These are phyloP conservation scores for Colletotrichum spaethianum DNA, from an alignment of 2,329 filamentous ascomycete species.

Conservation along the genomic window DNA sequence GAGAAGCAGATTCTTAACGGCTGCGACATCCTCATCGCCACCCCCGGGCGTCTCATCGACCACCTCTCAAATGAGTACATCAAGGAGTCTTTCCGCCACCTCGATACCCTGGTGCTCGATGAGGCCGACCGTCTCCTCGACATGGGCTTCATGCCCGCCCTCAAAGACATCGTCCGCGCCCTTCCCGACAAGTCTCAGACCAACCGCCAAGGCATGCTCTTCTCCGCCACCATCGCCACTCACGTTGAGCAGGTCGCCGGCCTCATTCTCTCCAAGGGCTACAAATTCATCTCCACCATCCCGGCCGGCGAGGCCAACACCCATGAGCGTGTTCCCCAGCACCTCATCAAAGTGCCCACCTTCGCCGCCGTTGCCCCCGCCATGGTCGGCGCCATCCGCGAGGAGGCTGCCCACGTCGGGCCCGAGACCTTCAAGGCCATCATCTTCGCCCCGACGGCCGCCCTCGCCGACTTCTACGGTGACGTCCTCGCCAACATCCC, in stretches of 20 bases:
- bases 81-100: constrained; percentile 73
- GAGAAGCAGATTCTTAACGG: constrained; percentile 79
- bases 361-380: constrained; percentile 76
- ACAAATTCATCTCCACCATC: constrained; percentile 88
- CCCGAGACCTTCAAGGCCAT: constrained; percentile 83
- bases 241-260: constrained; percentile 84
- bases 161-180: constrained; percentile 82
- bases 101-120: constrained; percentile 87
- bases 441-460: constrained; percentile 79
- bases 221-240: constrained; percentile 85
- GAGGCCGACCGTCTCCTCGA: constrained; percentile 88
- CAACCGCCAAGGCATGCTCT: constrained; percentile 81
- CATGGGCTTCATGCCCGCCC: constrained; percentile 84
- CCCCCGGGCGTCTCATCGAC: constrained; percentile 83
- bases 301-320: constrained; percentile 81
- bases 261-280: constrained; percentile 76
- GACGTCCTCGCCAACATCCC: constrained; percentile 57
- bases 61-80: constrained; percentile 83
- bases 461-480: constrained; percentile 65
- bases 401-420: constrained; percentile 55
- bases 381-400: constrained; percentile 69
- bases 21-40: constrained; percentile 86
- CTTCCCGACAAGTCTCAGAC: constrained; percentile 74
- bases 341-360: constrained; percentile 76
- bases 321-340: constrained; percentile 82